Evolutionary conservation across 2,329 filamentous ascomycete genomes (phyloP).

Genomic region (Bipolaris gigantea): DNA sequence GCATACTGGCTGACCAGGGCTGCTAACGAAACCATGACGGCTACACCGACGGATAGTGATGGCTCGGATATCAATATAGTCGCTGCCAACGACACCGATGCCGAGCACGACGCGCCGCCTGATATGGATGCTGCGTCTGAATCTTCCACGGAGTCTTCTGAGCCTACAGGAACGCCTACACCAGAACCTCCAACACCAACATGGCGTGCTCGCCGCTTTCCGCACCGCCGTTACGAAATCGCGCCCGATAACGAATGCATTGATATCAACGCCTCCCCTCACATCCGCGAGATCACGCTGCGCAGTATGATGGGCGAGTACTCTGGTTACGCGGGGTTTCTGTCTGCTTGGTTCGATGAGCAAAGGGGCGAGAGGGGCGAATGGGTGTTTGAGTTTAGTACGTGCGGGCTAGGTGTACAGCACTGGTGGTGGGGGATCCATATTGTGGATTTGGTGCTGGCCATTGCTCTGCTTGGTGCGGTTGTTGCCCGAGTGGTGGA

Average conservation of each 20-base stretch:
- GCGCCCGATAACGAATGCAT: constrained; percentile 40
- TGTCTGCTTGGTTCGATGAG: constrained; percentile 87
- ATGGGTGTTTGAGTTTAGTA: constrained; percentile 81
- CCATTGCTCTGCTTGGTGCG: constrained; percentile 2
- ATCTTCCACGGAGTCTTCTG: constrained; percentile 1
- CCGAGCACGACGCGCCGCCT: not conserved
- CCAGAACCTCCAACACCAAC: constrained; percentile 5
- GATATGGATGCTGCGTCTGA: constrained; percentile 1
- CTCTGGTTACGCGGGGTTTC: constrained; percentile 84
- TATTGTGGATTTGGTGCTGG: constrained; percentile 32
- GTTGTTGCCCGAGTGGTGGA: not conserved
- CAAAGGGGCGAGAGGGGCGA: constrained; percentile 69
- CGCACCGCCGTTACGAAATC: constrained; percentile 22
- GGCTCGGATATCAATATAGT: constrained; percentile 2
- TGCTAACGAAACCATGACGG: constrained; percentile 5
- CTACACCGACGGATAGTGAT: not conserved
- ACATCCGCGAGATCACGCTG: constrained; percentile 86
- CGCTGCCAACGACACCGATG: constrained; percentile 6
- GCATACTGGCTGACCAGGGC: constrained; percentile 19
- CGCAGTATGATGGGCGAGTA: constrained; percentile 98
- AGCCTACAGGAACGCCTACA: not conserved
- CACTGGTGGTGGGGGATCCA: constrained; percentile 95
- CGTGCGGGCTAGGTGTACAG: constrained; percentile 79
- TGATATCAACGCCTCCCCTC: constrained; percentile 46
- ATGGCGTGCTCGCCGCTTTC: constrained; percentile 33